Percentiles rank a stretch among this genome's conserved stretches.
Conservation (phyloP, 1,284 basidiomycete species). For the Afroboletus lepidellus region DNA sequence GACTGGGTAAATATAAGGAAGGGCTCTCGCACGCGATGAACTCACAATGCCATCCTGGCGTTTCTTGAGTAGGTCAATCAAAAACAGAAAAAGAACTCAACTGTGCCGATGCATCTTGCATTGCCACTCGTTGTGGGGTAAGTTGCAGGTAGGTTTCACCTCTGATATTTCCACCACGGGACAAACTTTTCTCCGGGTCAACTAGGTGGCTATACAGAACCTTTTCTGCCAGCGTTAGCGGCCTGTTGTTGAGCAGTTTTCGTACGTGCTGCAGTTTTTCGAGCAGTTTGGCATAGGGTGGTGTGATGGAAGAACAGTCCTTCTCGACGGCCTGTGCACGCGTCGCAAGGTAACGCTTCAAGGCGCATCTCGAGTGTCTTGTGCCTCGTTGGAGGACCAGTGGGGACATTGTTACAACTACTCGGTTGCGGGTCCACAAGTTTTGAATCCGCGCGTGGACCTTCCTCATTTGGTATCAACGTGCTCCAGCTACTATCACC, state of each 20-base stretch:
- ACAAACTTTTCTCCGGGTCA: conserved; percentile 75
- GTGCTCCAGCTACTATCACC: conserved; percentile 45
- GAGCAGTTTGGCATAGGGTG: conserved; percentile 82
- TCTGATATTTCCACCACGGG: conserved; percentile 66
- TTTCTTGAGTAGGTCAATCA: conserved; percentile 14
- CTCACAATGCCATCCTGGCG: conserved; percentile 75
- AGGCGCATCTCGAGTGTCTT: conserved; percentile 4
- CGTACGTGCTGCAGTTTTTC: conserved; percentile 76
- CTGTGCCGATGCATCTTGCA: conserved; percentile 99
- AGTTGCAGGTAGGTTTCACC: conserved; percentile 93
- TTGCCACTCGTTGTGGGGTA: conserved; percentile 90
- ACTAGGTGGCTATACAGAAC: conserved; percentile 93
- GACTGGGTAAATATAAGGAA: conserved; percentile 12
- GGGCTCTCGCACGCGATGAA: neutral
- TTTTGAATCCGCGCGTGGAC: neutral
- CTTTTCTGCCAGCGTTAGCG: conserved; percentile 94
- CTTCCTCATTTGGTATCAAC: conserved; percentile 4
- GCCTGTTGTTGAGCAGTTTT: conserved; percentile 62
- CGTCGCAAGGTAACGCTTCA: conserved; percentile 49
- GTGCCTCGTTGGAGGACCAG: conserved; percentile 19
- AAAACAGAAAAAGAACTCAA: conserved; percentile 40
- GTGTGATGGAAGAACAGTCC: conserved; percentile 80
- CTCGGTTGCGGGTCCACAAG: neutral
- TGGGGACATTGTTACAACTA: conserved; percentile 17
- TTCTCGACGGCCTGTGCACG: conserved; percentile 54